phyloP scores from a whole-genome alignment of 805 yeast species.

The Metschnikowia similis region DNA sequence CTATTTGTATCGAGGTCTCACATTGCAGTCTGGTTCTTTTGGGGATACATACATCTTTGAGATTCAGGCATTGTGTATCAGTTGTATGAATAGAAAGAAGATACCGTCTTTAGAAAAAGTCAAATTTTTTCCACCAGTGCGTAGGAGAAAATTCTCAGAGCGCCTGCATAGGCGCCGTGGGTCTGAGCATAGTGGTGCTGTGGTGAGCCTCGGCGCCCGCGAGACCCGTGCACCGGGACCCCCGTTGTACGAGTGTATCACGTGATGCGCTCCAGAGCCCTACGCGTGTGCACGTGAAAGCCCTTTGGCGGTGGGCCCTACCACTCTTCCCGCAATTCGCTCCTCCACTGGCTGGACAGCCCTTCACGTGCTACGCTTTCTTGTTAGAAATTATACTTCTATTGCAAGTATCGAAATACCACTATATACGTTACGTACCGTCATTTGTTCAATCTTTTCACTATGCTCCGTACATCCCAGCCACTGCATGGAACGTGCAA shows the following conservation, averaged over 20 bases:
- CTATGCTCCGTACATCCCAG: too few relatives aligned
- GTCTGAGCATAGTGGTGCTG: background rate
- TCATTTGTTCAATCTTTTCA: too few relatives aligned
- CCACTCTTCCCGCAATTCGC: too few relatives aligned
- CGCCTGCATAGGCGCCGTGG: constrained; percentile 10
- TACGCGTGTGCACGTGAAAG: constrained; percentile 18
- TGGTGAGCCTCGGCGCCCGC: background rate
- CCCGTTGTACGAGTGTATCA: background rate
- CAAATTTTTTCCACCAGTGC: constrained; percentile 15
- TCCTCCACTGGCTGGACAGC: too few relatives aligned
- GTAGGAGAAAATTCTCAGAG: constrained; percentile 18
- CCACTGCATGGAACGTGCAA: too few relatives aligned
- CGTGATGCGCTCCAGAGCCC: constrained; percentile 21
- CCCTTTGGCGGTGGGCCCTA: constrained; percentile 10
- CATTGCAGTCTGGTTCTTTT: background rate
- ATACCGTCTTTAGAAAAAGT: constrained; percentile 7
- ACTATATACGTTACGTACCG: too few relatives aligned
- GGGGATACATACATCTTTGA: constrained; percentile 83
- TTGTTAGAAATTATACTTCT: too few relatives aligned
- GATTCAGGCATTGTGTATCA: constrained; percentile 81
- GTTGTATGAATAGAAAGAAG: constrained; percentile 15
- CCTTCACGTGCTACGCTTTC: too few relatives aligned
- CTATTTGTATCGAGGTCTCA: too few relatives aligned
- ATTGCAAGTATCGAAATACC: too few relatives aligned
- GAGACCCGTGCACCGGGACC: constrained; percentile 9